Conservation (phyloP, 2,329 filamentous ascomycete genomes). For the Gremmenia infestans region DNA sequence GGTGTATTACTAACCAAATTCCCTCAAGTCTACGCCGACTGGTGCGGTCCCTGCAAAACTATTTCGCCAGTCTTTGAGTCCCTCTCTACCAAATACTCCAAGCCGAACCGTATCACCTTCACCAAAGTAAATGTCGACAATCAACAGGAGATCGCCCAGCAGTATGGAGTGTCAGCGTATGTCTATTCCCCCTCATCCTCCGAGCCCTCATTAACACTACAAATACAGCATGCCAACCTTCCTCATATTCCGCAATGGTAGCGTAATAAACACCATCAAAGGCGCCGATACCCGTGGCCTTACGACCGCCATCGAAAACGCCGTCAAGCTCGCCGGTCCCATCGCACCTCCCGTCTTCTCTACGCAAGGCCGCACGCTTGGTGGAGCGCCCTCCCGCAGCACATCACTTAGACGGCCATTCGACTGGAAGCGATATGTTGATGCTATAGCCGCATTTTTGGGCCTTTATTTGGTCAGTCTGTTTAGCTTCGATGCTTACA, state of each 20-base stretch:
- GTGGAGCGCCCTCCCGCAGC: constrained; percentile 36
- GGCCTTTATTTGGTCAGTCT: constrained; percentile 58
- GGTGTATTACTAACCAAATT: constrained; percentile 23
- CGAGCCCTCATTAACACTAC: constrained; percentile 3
- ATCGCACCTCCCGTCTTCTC: constrained; percentile 45
- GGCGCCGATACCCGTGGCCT: constrained; percentile 78
- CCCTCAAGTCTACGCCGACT: constrained; percentile 79
- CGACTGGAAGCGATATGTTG: constrained; percentile 42
- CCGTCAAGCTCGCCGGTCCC: constrained; percentile 46
- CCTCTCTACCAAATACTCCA: constrained; percentile 72
- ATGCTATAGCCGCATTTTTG: constrained; percentile 49
- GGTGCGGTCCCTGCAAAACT: constrained; percentile 90
- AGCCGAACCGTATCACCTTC: constrained; percentile 80
- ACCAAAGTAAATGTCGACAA: constrained; percentile 87
- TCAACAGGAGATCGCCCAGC: constrained; percentile 70
- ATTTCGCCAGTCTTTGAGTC: constrained; percentile 87
- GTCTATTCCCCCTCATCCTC: constrained; percentile 24
- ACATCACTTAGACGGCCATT: constrained; percentile 23
- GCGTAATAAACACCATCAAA: constrained; percentile 68
- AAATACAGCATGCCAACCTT: constrained; percentile 76
- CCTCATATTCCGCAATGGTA: constrained; percentile 76
- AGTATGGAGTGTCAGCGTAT: constrained; percentile 73
- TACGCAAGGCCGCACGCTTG: constrained; percentile 53
- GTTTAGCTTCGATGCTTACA: constrained; percentile 61
- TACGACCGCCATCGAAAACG: constrained; percentile 69